A percentile compares a stretch with the other conserved stretches of the same genome.
These are phyloP conservation scores for Cercospora zeina DNA, from an alignment of 2,329 filamentous ascomycete species.

Conservation along the genomic window DNA sequence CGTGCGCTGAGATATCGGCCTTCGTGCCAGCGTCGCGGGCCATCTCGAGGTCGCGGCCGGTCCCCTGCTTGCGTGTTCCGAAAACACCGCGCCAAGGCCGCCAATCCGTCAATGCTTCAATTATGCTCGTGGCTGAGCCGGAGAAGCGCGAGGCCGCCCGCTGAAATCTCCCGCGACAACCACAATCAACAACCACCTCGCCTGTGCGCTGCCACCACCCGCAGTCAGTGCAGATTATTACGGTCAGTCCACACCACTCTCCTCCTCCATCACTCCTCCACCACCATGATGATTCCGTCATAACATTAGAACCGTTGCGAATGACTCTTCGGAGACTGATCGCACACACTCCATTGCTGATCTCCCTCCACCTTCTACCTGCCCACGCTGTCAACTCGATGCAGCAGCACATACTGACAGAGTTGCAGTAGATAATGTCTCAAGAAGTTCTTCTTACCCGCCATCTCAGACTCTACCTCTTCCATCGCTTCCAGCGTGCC, in stretches of 20 bases:
- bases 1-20: neutral
- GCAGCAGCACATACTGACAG: slow-evolving; percentile 17
- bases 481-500: slow-evolving; percentile 36
- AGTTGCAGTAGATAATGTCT: slow-evolving; percentile 30
- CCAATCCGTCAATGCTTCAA: no score
- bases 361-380: slow-evolving; percentile 39
- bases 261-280: neutral
- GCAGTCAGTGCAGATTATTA: slow-evolving; percentile 1
- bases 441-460: slow-evolving; percentile 51
- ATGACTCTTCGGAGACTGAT: slow-evolving; percentile 59
- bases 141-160: slow-evolving; percentile 1
- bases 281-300: slow-evolving; percentile 29
- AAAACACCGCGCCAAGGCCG: neutral
- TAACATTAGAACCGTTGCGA: slow-evolving; percentile 66
- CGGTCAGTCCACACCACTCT: slow-evolving; percentile 11
- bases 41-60: neutral
- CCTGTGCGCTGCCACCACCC: neutral
- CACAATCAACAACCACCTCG: neutral
- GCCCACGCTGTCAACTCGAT: neutral
- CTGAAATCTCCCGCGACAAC: slow-evolving; percentile 5
- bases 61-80: neutral
- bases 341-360: slow-evolving; percentile 32
- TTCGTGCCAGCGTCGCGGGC: neutral
- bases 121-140: slow-evolving; percentile 2
- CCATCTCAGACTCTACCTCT: slow-evolving; percentile 58